Percentiles rank a stretch among this genome's conserved stretches.
Conservation (phyloP, 768 basidiomycete genomes). For the Termitomyces sp. region DNA sequence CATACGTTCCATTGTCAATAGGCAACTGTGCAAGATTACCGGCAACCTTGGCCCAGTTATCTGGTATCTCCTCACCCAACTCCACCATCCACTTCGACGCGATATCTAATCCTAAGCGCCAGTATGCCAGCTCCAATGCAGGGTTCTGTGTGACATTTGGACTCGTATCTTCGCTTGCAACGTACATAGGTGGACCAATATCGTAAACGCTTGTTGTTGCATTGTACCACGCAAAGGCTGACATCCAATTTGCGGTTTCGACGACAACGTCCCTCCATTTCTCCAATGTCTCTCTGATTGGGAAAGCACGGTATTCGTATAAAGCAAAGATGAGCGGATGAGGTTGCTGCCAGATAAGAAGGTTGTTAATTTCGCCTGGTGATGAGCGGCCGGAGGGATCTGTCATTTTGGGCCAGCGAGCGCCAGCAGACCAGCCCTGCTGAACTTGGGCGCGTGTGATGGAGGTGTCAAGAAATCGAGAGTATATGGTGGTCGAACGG, state of each 20-base stretch:
- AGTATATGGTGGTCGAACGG: constrained; percentile 41
- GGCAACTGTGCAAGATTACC: constrained; percentile 48
- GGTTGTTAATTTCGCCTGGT: constrained; percentile 59
- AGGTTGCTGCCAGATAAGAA: constrained; percentile 61
- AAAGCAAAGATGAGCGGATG: constrained; percentile 57
- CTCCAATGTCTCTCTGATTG: constrained; percentile 32
- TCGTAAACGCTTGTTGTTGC: constrained; percentile 44
- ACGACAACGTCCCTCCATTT: constrained; percentile 52
- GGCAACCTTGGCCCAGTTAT: constrained; percentile 40
- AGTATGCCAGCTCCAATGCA: constrained; percentile 58
- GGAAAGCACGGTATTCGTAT: constrained; percentile 50
- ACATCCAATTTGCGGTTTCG: constrained; percentile 60
- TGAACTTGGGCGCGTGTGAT: constrained; percentile 47
- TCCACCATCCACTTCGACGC: constrained; percentile 47
- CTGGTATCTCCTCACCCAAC: constrained; percentile 38
- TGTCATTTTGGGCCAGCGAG: constrained; percentile 64
- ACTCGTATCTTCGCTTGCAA: constrained; percentile 53
- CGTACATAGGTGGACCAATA: constrained; percentile 57
- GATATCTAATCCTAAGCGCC: constrained; percentile 46
- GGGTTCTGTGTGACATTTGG: constrained; percentile 54
- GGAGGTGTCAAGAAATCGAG: constrained; percentile 43
- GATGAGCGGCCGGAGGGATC: constrained; percentile 56
- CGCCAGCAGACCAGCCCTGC: constrained; percentile 50
- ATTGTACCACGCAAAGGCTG: constrained; percentile 52
- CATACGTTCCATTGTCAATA: constrained; percentile 46